Evolutionary conservation across 2,329 filamentous ascomycete species (phyloP).

Genomic region (Talaromyces amestolkiae): DNA sequence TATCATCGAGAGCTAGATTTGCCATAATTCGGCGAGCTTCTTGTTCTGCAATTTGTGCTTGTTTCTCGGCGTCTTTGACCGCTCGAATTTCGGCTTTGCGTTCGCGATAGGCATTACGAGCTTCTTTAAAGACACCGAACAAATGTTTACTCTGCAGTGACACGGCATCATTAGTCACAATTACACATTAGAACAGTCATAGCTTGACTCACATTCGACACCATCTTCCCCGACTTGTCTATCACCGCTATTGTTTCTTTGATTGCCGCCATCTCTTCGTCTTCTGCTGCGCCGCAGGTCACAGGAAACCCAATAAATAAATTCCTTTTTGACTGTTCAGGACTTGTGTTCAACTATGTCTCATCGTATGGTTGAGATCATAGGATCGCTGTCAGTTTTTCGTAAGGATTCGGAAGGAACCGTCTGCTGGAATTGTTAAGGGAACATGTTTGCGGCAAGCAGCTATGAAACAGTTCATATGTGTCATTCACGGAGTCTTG

Average conservation of each 20-base stretch:
- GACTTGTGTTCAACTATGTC: neutral
- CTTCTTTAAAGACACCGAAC: slow-evolving; percentile 87
- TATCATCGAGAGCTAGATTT: slow-evolving; percentile 49
- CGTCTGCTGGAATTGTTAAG: neutral
- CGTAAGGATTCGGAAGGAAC: neutral
- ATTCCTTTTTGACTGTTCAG: neutral
- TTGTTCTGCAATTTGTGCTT: slow-evolving; percentile 54
- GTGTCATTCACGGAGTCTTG: neutral
- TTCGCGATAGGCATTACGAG: slow-evolving; percentile 80
- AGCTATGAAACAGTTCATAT: neutral
- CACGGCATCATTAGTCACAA: neutral
- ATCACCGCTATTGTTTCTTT: slow-evolving; percentile 82
- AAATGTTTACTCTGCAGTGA: slow-evolving; percentile 77
- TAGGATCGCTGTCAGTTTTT: neutral
- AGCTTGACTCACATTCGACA: slow-evolving; percentile 69
- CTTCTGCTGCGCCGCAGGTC: neutral
- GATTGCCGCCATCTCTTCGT: slow-evolving; percentile 25
- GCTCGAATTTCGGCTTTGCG: slow-evolving; percentile 79
- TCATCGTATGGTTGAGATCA: neutral
- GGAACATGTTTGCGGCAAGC: neutral
- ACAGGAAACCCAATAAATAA: neutral
- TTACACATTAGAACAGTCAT: neutral
- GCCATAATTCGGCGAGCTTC: slow-evolving; percentile 38
- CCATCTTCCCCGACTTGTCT: slow-evolving; percentile 86
- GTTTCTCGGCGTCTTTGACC: slow-evolving; percentile 62